Base-by-base conservation (phyloP, 139 green algal genomes). In the Cymbomonas tetramitiformis region DNA sequence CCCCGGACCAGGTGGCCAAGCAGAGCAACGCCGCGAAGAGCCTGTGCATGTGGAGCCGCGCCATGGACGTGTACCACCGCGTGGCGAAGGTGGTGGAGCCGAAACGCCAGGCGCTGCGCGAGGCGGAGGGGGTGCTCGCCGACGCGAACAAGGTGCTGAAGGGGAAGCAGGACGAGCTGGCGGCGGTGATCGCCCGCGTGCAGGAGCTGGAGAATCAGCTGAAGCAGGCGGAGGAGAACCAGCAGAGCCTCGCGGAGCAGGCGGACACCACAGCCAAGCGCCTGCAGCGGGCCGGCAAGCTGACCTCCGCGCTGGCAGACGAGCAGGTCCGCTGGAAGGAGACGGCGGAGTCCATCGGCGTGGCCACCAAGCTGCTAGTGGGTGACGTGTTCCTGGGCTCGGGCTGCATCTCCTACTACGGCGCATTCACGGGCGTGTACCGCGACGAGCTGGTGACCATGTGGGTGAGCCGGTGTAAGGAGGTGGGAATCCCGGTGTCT, bases 41-140 rank as follows among this genome's bases (percentile, higher is more conserved):
- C 4, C 67, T 92, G 47, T 92, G 83, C 75, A 88, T 92, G 81
- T 92, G 83, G 83, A 71, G 65, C 2, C 62, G 78, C 3, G 81
- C 83, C 47, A 93, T 93, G 83, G 79, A 86, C 30, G 68, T 81
- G 24, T 90, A 88, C 69, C 23, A 62, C 61, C 62, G 61, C 18
- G 68, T 83, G 24, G 63, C 61, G 30, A 79, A 83, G 62, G 66
- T 86, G 25, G 83, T 92, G 25, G 77, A 68, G 56, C 83, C 83
- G 23, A 88, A 88, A 74, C 67, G 70, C 19, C 26, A 65, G 29
- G 77, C 75, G 62, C 77, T 88, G 43, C 55, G 36, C 0, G 71
- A 80, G 48, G 81, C 83, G 9, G 69, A 88, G 67, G 50, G 38
- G 2, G 38, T 62, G 51, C 78, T 93, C 26, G 51, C 63, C 8